Base-by-base conservation (phyloP, 768 basidiomycete species). In the Cystobasidiopsis lactophilus region DNA sequence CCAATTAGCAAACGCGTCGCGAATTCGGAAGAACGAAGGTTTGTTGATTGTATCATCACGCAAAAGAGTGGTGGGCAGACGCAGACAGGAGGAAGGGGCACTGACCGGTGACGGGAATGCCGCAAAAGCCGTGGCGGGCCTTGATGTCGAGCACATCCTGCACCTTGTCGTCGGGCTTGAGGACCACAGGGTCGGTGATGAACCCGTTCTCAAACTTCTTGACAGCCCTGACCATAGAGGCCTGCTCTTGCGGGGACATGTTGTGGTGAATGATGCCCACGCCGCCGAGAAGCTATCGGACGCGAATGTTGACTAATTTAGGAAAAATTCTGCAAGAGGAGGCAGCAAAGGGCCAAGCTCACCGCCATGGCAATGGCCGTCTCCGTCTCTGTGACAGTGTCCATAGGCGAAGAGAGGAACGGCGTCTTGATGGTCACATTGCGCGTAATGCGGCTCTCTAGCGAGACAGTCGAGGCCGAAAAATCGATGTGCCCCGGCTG, bases 201-300 rank as follows among this genome's bases (percentile, higher is more conserved):
- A 96, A 96, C 4, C 93, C 93, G 64, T 96, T 98, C 69, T 96
- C 91, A 65, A 89, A 91, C 56, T 64, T 64, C 68, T 98, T 98
- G 29, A 96, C 93, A 40, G 85, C 83, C 58, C 85, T 80, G 61
- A 96, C 85, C 89, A 96, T 96, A 38, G 82, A 79, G 7, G 91
- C 91, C 69, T 98, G 93, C 3, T 76, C 75, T 40, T 77, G 77
- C 0, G 86, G 64, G 1, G 66, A 60, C 58, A 69, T 67, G 67
- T 96, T 98, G 69, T 98, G 88, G 67, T 98, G 91, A 62, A 96
- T 95, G 64, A 96, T 84, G 69, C 93, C 91, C 57, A 96, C 82
- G 51, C 91, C 93, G 46, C 93, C 93, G 52, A 89, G 76, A 51
- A 98, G 78, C 74, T 82, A 62, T 39, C 52, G 30, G 11, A 50